Base-by-base conservation (phyloP, 2,329 filamentous ascomycete species). In the Blastomyces gilchristii region DNA sequence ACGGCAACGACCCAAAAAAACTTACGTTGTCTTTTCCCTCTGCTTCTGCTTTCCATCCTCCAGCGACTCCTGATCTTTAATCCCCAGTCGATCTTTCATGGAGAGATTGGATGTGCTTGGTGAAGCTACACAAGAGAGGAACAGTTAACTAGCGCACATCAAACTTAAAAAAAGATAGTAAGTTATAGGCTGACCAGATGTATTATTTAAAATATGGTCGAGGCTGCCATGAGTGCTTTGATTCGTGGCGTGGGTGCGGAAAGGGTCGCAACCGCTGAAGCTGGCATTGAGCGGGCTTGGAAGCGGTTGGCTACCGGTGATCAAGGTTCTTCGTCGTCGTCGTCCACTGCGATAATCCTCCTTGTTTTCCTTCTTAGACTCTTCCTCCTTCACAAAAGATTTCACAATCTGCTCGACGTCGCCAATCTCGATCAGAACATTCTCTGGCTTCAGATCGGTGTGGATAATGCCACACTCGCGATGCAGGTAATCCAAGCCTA, bases 321-420 rank as follows among this genome's bases (percentile, higher is more conserved):
- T 97, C 65, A 99, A 83, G 1, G 94, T 99, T 71, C 94, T 84
- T 75, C 94, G 84, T 76, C 94, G 85, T 76, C 94, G 84, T 65
- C 94, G 85, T 61, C 94, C 93, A 75, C 97, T 97, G 68, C 92
- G 85, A 72, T 96, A 91, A 74, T 92, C 91, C 73, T 95, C 91
- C 76, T 94, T 94, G 65, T 89, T 87, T 60, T 86, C 83, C 69
- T 85, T 85, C 69, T 84, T 79, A 62, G 78, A 71, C 63, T 77
- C 74, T 59, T 94, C 89, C 66, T 87, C 90, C 77, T 96, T 93
- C 62, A 99, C 93, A 67, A 95, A 93, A 65, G 90, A 91, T 78
- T 96, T 93, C 64, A 99, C 94, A 66, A 97, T 97, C 76, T 97
- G 91, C 80, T 99, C 94, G 59, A 99, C 94, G 70, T 99, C 94